Evolutionary conservation across 176 grass and related monocot species (phyloP).

Genomic region (Elymus sibiricus): DNA sequence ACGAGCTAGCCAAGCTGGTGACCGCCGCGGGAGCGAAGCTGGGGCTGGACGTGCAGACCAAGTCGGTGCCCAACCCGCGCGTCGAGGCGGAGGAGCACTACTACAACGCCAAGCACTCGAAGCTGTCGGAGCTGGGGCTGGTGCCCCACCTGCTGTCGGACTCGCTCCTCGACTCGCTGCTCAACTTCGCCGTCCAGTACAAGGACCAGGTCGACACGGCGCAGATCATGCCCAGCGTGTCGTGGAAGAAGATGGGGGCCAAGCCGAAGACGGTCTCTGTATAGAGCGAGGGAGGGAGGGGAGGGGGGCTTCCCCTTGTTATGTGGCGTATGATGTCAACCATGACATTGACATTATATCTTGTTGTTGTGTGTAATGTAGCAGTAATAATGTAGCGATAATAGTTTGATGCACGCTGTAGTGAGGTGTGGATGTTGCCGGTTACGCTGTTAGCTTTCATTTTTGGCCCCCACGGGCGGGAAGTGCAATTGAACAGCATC

Average conservation of each 20-base stretch:
- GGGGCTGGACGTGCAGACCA: slow-evolving; percentile 63
- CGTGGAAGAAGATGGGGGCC: slow-evolving; percentile 80
- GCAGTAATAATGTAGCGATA: slow-evolving; percentile 10
- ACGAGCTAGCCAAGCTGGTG: slow-evolving; percentile 74
- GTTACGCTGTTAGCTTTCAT: background rate
- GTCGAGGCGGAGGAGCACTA: slow-evolving; percentile 93
- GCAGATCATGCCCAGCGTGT: slow-evolving; percentile 93
- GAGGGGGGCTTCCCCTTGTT: background rate
- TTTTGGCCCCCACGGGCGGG: background rate
- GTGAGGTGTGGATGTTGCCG: background rate
- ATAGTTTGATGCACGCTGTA: background rate
- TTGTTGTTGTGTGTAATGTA: slow-evolving; percentile 11
- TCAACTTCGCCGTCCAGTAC: slow-evolving; percentile 82
- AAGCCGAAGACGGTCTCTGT: slow-evolving; percentile 55
- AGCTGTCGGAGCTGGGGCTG: slow-evolving; percentile 70
- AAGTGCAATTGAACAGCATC: background rate
- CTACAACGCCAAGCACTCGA: slow-evolving; percentile 88
- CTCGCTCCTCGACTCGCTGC: slow-evolving; percentile 79
- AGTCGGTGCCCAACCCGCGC: slow-evolving; percentile 80
- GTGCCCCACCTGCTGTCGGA: slow-evolving; percentile 76
- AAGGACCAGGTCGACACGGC: slow-evolving; percentile 65
- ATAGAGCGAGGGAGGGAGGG: slow-evolving; percentile 6
- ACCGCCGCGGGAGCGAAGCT: slow-evolving; percentile 68
- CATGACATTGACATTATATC: slow-evolving; percentile 34
- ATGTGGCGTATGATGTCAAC: slow-evolving; percentile 33